These are phyloP conservation scores for Neocatenulostroma microsporum DNA, from an alignment of 2,329 filamentous ascomycete genomes.

Conservation along the genomic window DNA sequence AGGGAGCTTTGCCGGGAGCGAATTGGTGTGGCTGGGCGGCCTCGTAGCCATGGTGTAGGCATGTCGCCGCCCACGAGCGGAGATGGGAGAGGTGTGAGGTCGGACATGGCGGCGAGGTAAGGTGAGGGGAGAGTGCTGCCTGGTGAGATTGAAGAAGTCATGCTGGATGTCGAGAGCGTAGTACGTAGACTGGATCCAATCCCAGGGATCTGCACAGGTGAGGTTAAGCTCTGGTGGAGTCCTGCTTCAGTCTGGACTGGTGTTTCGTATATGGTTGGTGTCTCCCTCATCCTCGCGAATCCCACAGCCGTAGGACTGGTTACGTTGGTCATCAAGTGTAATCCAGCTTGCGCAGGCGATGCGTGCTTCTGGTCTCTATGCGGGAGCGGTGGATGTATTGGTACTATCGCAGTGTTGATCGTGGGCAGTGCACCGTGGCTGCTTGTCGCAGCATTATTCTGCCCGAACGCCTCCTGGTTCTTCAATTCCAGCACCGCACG, in stretches of 20 bases:
- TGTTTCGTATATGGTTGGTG: conserved; percentile 29
- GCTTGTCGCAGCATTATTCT: not conserved
- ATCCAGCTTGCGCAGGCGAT: conserved; percentile 7
- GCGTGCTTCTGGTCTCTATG: conserved; percentile 7
- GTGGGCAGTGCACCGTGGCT: conserved; percentile 2
- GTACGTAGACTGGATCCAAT: conserved; percentile 30
- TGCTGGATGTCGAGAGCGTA: conserved; percentile 37
- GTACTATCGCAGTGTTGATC: conserved; percentile 7
- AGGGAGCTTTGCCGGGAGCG: conserved; percentile 24
- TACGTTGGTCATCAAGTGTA: conserved; percentile 10
- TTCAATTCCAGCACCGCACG: too few relatives aligned
- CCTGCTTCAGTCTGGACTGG: conserved; percentile 22
- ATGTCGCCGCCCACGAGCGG: conserved; percentile 35
- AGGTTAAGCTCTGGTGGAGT: conserved; percentile 33
- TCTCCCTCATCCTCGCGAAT: conserved; percentile 10
- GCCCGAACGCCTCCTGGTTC: conserved; percentile 4
- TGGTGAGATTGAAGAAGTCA: conserved; percentile 39
- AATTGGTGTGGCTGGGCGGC: too few relatives aligned
- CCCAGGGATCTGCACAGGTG: conserved; percentile 25
- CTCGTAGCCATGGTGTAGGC: too few relatives aligned
- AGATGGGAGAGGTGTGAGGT: conserved; percentile 47
- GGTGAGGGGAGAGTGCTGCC: conserved; percentile 41
- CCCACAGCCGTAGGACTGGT: not conserved
- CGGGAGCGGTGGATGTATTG: conserved; percentile 3
- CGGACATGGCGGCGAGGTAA: conserved; percentile 40